A percentile compares a stretch with the other conserved stretches of the same genome.
Conservation (phyloP, 148 eudicot genomes). For the Vaccinium vitisidaea region DNA sequence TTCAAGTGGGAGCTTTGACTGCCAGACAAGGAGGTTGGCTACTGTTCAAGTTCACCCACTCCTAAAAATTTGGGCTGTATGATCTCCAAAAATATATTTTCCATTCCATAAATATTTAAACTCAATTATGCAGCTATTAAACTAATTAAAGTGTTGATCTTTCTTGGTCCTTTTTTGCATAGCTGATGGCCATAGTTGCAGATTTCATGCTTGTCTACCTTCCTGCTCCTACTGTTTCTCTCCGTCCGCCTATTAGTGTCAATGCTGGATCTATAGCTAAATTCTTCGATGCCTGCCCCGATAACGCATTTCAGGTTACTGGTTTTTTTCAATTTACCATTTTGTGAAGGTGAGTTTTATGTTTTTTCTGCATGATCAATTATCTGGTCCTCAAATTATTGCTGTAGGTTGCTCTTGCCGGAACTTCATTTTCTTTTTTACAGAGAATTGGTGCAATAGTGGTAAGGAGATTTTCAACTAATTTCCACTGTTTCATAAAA, state of each 20-base stretch:
- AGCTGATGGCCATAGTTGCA: constrained; percentile 96
- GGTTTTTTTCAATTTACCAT: background rate
- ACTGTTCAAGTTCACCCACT: background rate
- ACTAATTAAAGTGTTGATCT: background rate
- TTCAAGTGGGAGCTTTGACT: background rate
- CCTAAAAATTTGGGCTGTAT: background rate
- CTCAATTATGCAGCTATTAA: background rate
- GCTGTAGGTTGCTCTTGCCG: constrained; percentile 71
- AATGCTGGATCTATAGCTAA: constrained; percentile 71
- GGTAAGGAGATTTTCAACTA: constrained; percentile 44
- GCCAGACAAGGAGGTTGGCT: background rate
- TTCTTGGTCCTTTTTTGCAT: constrained; percentile 26
- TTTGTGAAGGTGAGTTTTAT: background rate
- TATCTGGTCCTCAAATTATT: constrained; percentile 11
- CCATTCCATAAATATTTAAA: background rate
- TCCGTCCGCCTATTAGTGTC: constrained; percentile 60
- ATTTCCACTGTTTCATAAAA: background rate
- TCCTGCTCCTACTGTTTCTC: constrained; percentile 92
- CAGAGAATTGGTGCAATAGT: constrained; percentile 85
- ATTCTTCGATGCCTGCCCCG: constrained; percentile 85
- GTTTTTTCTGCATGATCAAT: background rate
- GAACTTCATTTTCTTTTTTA: constrained; percentile 70
- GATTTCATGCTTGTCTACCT: constrained; percentile 99
- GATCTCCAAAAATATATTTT: background rate
- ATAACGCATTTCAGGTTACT: constrained; percentile 90